Evolutionary conservation across 495 filamentous ascomycete species (phyloP).

Genomic region (Penicillium lividum): DNA sequence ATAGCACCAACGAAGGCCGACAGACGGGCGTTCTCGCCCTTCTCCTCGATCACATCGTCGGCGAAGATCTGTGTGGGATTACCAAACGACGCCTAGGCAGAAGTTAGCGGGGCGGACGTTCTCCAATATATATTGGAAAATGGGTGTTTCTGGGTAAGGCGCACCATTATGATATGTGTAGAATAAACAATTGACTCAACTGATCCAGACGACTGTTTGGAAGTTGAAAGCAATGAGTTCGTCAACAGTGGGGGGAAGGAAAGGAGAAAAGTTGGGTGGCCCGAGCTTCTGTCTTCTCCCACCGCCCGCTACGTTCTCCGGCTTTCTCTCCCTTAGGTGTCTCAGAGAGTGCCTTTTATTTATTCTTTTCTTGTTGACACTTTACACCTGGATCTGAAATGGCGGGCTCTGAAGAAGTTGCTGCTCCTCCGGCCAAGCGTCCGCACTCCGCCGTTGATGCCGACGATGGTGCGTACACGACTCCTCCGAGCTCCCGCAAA

Average conservation of each 20-base stretch:
- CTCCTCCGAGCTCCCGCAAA: conserved; percentile 5
- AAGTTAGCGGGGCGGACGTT: conserved; percentile 7
- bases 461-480: conserved; percentile 31
- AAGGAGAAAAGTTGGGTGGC: conserved; percentile 46
- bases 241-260: conserved; percentile 34
- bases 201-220: conserved; percentile 25
- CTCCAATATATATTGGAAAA: neutral
- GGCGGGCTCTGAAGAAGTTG: conserved; percentile 31
- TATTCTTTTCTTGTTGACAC: neutral
- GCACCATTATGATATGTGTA: conserved; percentile 41
- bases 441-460: conserved; percentile 42
- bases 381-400: conserved; percentile 21
- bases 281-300: conserved; percentile 37
- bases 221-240: conserved; percentile 21
- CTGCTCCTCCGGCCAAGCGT: conserved; percentile 30
- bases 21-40: conserved; percentile 98
- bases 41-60: conserved; percentile 96
- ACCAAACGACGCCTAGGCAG: conserved; percentile 52
- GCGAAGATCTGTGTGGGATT: conserved; percentile 98
- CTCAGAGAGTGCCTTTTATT: neutral
- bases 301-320: conserved; percentile 33
- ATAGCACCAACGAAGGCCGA: conserved; percentile 97
- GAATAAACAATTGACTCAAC: conserved; percentile 25
- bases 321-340: conserved; percentile 13
- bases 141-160: neutral